These are phyloP conservation scores for Penicillium sp. DNA, from an alignment of 2,329 filamentous ascomycete genomes.

Conservation along the genomic window DNA sequence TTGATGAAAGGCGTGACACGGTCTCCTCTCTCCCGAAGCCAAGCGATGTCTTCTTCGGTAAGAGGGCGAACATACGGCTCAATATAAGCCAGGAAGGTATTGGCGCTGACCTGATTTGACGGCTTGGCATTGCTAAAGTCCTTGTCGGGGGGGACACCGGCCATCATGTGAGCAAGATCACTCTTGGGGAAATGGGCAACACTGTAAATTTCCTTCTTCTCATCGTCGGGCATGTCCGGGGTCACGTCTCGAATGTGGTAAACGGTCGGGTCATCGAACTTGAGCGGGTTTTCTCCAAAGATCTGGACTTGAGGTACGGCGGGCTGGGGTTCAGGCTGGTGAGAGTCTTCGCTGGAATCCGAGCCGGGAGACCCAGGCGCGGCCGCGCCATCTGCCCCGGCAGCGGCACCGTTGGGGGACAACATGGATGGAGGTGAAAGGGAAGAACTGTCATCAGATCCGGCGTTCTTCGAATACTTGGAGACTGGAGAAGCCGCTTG, in stretches of 20 bases:
- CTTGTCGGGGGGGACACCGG: conserved; percentile 85
- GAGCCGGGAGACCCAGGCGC: conserved; percentile 64
- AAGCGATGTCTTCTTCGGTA: conserved; percentile 90
- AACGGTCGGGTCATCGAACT: conserved; percentile 85
- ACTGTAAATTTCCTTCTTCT: conserved; percentile 82
- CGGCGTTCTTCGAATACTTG: conserved; percentile 39
- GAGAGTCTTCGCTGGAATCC: conserved; percentile 55
- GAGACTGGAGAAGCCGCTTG: conserved; percentile 37
- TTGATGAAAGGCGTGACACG: conserved; percentile 79
- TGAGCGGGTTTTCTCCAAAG: conserved; percentile 87
- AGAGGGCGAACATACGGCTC: conserved; percentile 89
- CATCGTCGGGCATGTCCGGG: conserved; percentile 75
- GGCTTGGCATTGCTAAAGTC: conserved; percentile 96
- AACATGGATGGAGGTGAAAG: conserved; percentile 43
- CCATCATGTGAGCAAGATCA: conserved; percentile 79
- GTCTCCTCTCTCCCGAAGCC: conserved; percentile 86
- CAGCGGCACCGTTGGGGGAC: conserved; percentile 41
- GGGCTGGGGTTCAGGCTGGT: conserved; percentile 60
- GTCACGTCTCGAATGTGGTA: conserved; percentile 83
- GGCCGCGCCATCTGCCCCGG: conserved; percentile 58
- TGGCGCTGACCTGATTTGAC: conserved; percentile 88
- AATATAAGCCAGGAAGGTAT: conserved; percentile 86
- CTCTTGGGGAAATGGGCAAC: conserved; percentile 78
- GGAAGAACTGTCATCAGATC: conserved; percentile 38
- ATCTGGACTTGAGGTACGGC: conserved; percentile 72